These are phyloP conservation scores for Diophrys sp. DNA, from an alignment of 73 alveolate species.

Conservation along the genomic window DNA sequence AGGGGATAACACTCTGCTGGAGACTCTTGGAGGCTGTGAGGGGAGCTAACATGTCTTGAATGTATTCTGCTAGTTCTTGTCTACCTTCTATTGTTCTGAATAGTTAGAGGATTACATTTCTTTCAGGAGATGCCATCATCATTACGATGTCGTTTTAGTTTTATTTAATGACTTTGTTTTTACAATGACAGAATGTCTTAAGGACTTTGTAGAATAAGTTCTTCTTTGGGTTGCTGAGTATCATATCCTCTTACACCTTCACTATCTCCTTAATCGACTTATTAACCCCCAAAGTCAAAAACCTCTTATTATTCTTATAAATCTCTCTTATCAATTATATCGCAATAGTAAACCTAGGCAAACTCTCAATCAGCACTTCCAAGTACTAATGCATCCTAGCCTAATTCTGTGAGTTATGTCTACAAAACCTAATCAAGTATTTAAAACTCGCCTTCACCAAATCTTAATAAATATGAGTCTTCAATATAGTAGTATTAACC, in stretches of 20 bases:
- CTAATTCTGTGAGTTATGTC: constrained; percentile 31
- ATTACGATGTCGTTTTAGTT: constrained; percentile 41
- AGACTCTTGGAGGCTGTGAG: background rate
- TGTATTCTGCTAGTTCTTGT: constrained; percentile 10
- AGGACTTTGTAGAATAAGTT: constrained; percentile 24
- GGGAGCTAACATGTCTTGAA: constrained; percentile 2
- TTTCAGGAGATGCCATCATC: constrained; percentile 20
- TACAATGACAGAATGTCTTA: constrained; percentile 29
- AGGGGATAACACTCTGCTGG: constrained; percentile 1
- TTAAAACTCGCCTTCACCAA: constrained; percentile 27
- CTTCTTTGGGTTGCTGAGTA: constrained; percentile 13
- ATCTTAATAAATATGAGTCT: background rate
- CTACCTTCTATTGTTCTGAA: constrained; percentile 33
- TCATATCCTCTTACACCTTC: constrained; percentile 30
- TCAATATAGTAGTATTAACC: background rate
- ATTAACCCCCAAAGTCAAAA: constrained; percentile 14
- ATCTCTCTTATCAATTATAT: constrained; percentile 23
- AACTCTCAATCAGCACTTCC: constrained; percentile 29
- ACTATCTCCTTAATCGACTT: constrained; percentile 16
- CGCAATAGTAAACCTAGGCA: constrained; percentile 17
- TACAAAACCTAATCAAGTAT: constrained; percentile 32
- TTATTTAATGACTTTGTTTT: constrained; percentile 23
- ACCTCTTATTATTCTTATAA: constrained; percentile 27
- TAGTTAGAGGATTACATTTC: constrained; percentile 20
- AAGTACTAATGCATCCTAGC: constrained; percentile 15